These are phyloP conservation scores for Microthyrium microscopicum DNA, from an alignment of 2,329 filamentous ascomycete genomes.

Conservation along the genomic window DNA sequence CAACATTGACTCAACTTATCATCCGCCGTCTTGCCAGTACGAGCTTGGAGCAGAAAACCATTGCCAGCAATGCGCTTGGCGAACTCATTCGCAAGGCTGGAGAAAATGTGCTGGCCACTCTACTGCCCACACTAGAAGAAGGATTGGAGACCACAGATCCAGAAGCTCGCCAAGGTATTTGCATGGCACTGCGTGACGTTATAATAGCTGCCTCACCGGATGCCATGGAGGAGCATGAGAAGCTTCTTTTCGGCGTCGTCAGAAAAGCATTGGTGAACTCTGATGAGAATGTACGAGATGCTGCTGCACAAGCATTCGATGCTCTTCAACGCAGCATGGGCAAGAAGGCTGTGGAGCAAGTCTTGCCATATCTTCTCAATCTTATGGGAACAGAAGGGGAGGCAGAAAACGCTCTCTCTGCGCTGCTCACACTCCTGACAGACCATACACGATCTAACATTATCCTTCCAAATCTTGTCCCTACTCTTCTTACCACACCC, in stretches of 20 bases:
- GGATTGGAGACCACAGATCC: constrained; percentile 80
- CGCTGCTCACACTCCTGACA: constrained; percentile 82
- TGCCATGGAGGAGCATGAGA: constrained; percentile 83
- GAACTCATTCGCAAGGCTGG: constrained; percentile 95
- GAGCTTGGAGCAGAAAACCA: constrained; percentile 97
- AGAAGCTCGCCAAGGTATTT: constrained; percentile 92
- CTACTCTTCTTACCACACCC: constrained; percentile 75
- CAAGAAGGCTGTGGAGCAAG: constrained; percentile 88
- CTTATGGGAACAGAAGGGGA: constrained; percentile 74
- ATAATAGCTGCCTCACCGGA: constrained; percentile 80
- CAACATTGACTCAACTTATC: constrained; percentile 84
- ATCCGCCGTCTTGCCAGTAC: constrained; percentile 86
- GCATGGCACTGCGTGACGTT: constrained; percentile 84
- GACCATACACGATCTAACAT: constrained; percentile 89
- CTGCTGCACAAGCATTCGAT: constrained; percentile 93
- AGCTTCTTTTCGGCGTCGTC: constrained; percentile 85
- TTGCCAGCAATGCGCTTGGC: constrained; percentile 90
- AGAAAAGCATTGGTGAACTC: constrained; percentile 82
- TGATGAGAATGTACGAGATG: constrained; percentile 79
- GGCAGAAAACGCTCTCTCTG: constrained; percentile 82
- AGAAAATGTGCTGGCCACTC: constrained; percentile 72
- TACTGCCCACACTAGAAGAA: constrained; percentile 84
- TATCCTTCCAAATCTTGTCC: constrained; percentile 89
- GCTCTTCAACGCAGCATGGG: constrained; percentile 84
- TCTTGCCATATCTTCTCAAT: constrained; percentile 79